A percentile compares a stretch with the other conserved stretches of the same genome.
Conservation (phyloP, 2,329 filamentous ascomycete genomes). For the Pseudodiploospora longispora region DNA sequence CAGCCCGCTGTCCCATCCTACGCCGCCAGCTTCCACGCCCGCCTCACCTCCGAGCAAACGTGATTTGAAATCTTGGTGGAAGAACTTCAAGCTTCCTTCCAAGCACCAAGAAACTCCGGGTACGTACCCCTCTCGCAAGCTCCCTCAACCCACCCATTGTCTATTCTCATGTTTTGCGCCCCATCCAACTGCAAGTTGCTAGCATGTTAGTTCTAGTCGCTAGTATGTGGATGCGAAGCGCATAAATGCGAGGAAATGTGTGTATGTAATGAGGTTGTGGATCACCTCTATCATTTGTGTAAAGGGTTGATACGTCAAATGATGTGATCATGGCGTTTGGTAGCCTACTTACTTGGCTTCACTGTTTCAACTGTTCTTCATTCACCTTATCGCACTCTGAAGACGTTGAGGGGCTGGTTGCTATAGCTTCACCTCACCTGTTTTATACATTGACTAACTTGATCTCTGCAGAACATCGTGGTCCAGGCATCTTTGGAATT, state of each 20-base stretch:
- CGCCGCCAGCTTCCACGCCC: slow-evolving; percentile 29
- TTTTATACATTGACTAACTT: slow-evolving; percentile 12
- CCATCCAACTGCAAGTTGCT: too few relatives aligned
- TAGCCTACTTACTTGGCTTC: too few relatives aligned
- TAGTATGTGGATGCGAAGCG: too few relatives aligned
- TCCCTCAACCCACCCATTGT: slow-evolving; percentile 1
- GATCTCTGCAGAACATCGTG: slow-evolving; percentile 33
- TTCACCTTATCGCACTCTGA: too few relatives aligned
- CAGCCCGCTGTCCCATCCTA: slow-evolving; percentile 19
- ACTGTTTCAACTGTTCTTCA: too few relatives aligned
- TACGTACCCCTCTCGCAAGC: neutral
- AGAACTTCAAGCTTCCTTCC: slow-evolving; percentile 71
- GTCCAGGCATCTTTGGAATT: slow-evolving; percentile 85
- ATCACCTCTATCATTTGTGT: too few relatives aligned
- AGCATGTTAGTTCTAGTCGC: too few relatives aligned
- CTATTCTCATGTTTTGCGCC: neutral
- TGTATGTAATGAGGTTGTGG: too few relatives aligned
- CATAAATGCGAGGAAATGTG: too few relatives aligned
- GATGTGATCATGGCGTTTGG: too few relatives aligned
- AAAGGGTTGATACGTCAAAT: too few relatives aligned
- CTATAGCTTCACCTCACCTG: slow-evolving; percentile 1
- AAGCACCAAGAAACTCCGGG: slow-evolving; percentile 49
- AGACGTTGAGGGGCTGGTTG: neutral
- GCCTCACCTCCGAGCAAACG: slow-evolving; percentile 73
- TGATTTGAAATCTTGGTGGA: slow-evolving; percentile 96